These are phyloP conservation scores for Phaeosphaeria sp. DNA, from an alignment of 2,329 filamentous ascomycete species.

Conservation along the genomic window DNA sequence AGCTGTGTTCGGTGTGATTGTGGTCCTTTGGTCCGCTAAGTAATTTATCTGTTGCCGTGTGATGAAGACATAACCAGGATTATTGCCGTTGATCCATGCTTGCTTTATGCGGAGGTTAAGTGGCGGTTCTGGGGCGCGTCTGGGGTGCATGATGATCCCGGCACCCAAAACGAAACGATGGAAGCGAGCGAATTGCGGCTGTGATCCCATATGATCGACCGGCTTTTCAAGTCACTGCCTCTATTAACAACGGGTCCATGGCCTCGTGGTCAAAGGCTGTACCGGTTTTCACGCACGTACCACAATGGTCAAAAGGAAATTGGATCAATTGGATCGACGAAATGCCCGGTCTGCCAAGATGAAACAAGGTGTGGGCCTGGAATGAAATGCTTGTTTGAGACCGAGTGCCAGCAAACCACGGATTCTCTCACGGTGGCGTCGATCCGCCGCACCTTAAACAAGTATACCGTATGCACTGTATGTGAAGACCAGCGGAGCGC, in stretches of 20 bases:
- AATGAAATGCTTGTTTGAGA: constrained; percentile 19
- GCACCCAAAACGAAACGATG: constrained; percentile 18
- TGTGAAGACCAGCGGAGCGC: not conserved
- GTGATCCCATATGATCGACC: constrained; percentile 8
- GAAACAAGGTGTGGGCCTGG: constrained; percentile 13
- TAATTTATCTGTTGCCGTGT: constrained; percentile 38
- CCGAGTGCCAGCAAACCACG: constrained; percentile 2
- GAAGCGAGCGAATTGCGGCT: constrained; percentile 29
- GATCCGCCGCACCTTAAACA: not conserved
- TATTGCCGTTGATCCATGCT: constrained; percentile 25
- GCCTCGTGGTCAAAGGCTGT: constrained; percentile 14
- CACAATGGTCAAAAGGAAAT: constrained; percentile 31
- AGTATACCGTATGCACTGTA: not conserved
- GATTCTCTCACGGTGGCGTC: not conserved
- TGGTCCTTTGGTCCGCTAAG: constrained; percentile 45
- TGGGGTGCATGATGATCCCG: constrained; percentile 39
- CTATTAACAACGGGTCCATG: constrained; percentile 9
- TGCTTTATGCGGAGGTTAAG: constrained; percentile 25
- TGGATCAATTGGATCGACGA: constrained; percentile 8
- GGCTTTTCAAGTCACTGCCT: constrained; percentile 11
- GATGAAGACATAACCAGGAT: constrained; percentile 31
- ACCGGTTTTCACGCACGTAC: constrained; percentile 13
- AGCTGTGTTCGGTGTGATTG: constrained; percentile 13
- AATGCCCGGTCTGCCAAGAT: constrained; percentile 6
- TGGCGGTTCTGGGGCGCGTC: constrained; percentile 28